A percentile compares a stretch with the other conserved stretches of the same genome.
phyloP scores from a whole-genome alignment of 2,329 filamentous ascomycete species.

The Ophiocordyceps australis region DNA sequence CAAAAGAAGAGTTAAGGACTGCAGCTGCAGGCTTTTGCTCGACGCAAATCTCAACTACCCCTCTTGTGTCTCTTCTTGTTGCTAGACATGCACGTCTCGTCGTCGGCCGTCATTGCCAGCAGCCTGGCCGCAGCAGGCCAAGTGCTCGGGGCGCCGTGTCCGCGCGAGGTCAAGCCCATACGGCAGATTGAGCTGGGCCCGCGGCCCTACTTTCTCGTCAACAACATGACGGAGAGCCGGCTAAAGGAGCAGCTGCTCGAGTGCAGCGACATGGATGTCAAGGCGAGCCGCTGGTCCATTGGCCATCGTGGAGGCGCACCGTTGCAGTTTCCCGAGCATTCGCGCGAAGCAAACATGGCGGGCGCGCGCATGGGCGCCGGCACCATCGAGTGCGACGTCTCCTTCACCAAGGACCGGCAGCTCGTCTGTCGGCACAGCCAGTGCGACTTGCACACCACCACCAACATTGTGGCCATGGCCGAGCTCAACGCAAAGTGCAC shows the following conservation, averaged over 20 bases:
- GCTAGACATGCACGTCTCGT: slow-evolving; percentile 17
- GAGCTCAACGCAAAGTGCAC: slow-evolving; percentile 47
- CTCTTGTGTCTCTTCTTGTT: too few relatives aligned
- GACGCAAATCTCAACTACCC: too few relatives aligned
- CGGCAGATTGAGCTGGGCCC: slow-evolving; percentile 39
- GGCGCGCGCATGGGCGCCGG: slow-evolving; percentile 51
- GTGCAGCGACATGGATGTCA: slow-evolving; percentile 35
- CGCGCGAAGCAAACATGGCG: slow-evolving; percentile 36
- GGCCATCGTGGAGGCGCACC: slow-evolving; percentile 44
- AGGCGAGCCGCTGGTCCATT: slow-evolving; percentile 36
- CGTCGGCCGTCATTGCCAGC: slow-evolving; percentile 10
- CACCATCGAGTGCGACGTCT: slow-evolving; percentile 49
- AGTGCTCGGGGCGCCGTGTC: slow-evolving; percentile 9
- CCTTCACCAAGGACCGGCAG: slow-evolving; percentile 44
- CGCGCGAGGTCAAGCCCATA: slow-evolving; percentile 13
- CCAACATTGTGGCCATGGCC: slow-evolving; percentile 44
- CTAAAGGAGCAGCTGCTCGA: slow-evolving; percentile 40
- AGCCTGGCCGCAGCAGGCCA: slow-evolving; percentile 11
- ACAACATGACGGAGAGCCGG: slow-evolving; percentile 39
- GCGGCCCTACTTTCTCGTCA: slow-evolving; percentile 44
- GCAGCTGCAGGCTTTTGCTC: too few relatives aligned
- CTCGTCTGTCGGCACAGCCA: slow-evolving; percentile 52
- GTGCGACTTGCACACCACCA: slow-evolving; percentile 51
- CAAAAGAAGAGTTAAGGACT: too few relatives aligned
- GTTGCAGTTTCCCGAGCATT: slow-evolving; percentile 47